Evolutionary conservation across 2,329 filamentous ascomycete genomes (phyloP).

Genomic region (Neofusicoccum cordaticola): DNA sequence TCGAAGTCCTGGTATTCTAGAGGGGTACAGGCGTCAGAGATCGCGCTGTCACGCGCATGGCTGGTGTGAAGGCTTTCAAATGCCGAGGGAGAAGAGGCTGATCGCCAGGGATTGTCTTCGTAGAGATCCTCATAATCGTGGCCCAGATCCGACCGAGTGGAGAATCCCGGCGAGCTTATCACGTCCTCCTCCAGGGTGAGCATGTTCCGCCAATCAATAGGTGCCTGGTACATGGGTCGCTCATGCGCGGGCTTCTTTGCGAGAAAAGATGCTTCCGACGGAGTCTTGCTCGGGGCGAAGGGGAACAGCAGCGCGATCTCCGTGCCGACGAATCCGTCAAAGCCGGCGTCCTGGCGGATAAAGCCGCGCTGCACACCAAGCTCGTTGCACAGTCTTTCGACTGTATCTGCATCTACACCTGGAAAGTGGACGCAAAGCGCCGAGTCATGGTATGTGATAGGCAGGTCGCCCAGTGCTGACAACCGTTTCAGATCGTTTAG

Average conservation of each 20-base stretch:
- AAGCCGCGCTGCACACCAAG: conserved; percentile 78
- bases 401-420: conserved; percentile 78
- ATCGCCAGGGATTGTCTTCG: conserved; percentile 53
- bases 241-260: conserved; percentile 36
- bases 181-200: conserved; percentile 40
- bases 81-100: conserved; percentile 44
- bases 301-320: conserved; percentile 80
- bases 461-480: conserved; percentile 75
- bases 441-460: conserved; percentile 68
- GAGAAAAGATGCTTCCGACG: conserved; percentile 47
- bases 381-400: conserved; percentile 82
- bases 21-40: conserved; percentile 34
- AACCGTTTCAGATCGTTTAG: conserved; percentile 79
- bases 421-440: conserved; percentile 82
- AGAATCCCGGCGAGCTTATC: conserved; percentile 32
- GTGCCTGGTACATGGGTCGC: conserved; percentile 34
- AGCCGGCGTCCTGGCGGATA: conserved; percentile 75
- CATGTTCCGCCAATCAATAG: conserved; percentile 59
- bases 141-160: conserved; percentile 36
- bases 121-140: conserved; percentile 42
- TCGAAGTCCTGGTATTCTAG: conserved; percentile 62
- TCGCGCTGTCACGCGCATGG: conserved; percentile 41
- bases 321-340: conserved; percentile 64
- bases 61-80: conserved; percentile 59
- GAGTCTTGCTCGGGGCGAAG: conserved; percentile 66